Evolutionary conservation across 1,284 basidiomycete genomes (phyloP).

Genomic region (Ganoderma lucidum): DNA sequence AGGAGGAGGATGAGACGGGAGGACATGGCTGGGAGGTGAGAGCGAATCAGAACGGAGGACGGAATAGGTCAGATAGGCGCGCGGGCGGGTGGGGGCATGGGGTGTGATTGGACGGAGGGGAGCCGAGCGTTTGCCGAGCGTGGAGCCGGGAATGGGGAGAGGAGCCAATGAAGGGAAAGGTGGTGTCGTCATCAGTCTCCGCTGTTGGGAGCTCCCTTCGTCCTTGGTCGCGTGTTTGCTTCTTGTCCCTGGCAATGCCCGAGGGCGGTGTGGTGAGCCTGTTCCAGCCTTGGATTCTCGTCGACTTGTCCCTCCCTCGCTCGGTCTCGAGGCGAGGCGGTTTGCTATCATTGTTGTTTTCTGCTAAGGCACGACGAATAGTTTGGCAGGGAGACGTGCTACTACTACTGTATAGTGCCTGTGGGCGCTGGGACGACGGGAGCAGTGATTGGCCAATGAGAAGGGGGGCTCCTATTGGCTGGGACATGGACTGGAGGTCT

Average conservation of each 20-base stretch:
- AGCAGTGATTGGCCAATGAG: conserved; percentile 36
- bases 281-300: conserved; percentile 8
- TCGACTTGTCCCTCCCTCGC: conserved; percentile 6
- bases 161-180: conserved; percentile 7
- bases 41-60: conserved; percentile 28
- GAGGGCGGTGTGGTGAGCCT: neutral
- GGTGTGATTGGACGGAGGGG: conserved; percentile 14
- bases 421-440: conserved; percentile 21
- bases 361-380: neutral
- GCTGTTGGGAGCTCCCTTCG: neutral
- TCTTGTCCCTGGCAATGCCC: conserved; percentile 14
- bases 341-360: neutral
- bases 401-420: conserved; percentile 16
- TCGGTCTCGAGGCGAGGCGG: neutral
- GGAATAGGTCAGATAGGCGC: conserved; percentile 19
- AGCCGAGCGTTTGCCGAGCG: conserved; percentile 13
- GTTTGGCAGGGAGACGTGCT: conserved; percentile 3
- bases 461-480: conserved; percentile 35
- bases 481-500: conserved; percentile 30
- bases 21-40: conserved; percentile 30
- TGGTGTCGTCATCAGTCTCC: conserved; percentile 25
- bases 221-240: conserved; percentile 19
- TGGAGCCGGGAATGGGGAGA: conserved; percentile 2
- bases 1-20: conserved; percentile 32
- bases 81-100: conserved; percentile 2